phyloP scores from a whole-genome alignment of 306 rosid genomes.

The Prinsepia uniflora region DNA sequence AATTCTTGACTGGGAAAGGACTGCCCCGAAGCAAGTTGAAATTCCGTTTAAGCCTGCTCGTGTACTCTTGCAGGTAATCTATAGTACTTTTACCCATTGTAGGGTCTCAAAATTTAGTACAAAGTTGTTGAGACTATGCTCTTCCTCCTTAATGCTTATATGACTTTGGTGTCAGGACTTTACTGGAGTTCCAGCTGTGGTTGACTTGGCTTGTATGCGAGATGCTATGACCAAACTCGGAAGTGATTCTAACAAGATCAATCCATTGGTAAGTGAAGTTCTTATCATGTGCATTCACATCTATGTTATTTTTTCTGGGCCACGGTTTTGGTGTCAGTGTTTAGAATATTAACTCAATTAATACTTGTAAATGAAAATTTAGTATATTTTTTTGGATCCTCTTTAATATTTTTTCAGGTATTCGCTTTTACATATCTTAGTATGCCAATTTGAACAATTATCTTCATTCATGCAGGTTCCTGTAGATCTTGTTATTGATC shows the following conservation, averaged over 20 bases:
- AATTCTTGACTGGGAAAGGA: constrained; percentile 81
- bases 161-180: constrained; percentile 54
- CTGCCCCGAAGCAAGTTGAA: constrained; percentile 70
- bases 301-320: neutral
- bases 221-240: constrained; percentile 96
- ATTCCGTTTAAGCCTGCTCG: constrained; percentile 97
- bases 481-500: constrained; percentile 92
- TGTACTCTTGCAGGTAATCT: constrained; percentile 77
- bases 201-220: constrained; percentile 94
- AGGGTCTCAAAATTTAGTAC: constrained; percentile 6
- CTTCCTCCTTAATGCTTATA: constrained; percentile 15
- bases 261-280: constrained; percentile 66
- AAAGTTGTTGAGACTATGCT: neutral
- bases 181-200: constrained; percentile 93
- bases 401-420: neutral
- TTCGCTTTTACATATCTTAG: constrained; percentile 22
- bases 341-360: constrained; percentile 10
- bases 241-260: constrained; percentile 81
- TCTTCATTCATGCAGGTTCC: constrained; percentile 57
- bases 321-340: neutral
- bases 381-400: neutral
- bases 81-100: constrained; percentile 1
- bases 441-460: neutral
- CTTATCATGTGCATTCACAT: neutral
- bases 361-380: constrained; percentile 2